Conservation (phyloP, 2,329 filamentous ascomycete species). For the Penicillium sp. region DNA sequence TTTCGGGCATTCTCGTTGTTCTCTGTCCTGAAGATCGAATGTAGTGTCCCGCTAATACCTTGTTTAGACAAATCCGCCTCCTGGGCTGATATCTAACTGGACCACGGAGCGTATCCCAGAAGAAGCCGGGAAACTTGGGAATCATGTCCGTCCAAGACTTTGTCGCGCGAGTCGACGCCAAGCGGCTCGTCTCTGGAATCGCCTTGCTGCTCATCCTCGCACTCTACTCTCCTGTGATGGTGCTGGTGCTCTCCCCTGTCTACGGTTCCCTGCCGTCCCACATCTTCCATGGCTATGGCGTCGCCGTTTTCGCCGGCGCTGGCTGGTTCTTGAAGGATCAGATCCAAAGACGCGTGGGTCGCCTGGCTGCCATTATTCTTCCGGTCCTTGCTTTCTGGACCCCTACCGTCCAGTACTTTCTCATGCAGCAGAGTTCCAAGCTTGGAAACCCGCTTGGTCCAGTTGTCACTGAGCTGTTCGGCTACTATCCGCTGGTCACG, state of each 20-base stretch:
- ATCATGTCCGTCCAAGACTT: slow-evolving; percentile 32
- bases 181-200: slow-evolving; percentile 30
- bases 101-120: neutral
- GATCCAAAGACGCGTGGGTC: slow-evolving; percentile 51
- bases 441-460: slow-evolving; percentile 75
- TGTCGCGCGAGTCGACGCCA: slow-evolving; percentile 30
- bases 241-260: slow-evolving; percentile 78
- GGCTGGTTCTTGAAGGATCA: slow-evolving; percentile 71
- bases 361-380: slow-evolving; percentile 55
- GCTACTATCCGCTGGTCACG: slow-evolving; percentile 69
- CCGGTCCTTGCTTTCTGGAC: slow-evolving; percentile 76
- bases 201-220: slow-evolving; percentile 43
- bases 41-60: slow-evolving; percentile 5
- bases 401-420: slow-evolving; percentile 69
- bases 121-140: slow-evolving; percentile 15
- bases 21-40: neutral
- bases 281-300: slow-evolving; percentile 68
- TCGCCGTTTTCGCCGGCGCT: slow-evolving; percentile 67
- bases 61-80: slow-evolving; percentile 8
- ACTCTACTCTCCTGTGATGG: slow-evolving; percentile 48
- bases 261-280: slow-evolving; percentile 82
- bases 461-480: slow-evolving; percentile 70
- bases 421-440: slow-evolving; percentile 66
- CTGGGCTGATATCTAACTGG: slow-evolving; percentile 9
- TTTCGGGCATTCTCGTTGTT: neutral